These are phyloP conservation scores for Chloromonas sp. DNA, from an alignment of 163 green algal species.

Conservation along the genomic window DNA sequence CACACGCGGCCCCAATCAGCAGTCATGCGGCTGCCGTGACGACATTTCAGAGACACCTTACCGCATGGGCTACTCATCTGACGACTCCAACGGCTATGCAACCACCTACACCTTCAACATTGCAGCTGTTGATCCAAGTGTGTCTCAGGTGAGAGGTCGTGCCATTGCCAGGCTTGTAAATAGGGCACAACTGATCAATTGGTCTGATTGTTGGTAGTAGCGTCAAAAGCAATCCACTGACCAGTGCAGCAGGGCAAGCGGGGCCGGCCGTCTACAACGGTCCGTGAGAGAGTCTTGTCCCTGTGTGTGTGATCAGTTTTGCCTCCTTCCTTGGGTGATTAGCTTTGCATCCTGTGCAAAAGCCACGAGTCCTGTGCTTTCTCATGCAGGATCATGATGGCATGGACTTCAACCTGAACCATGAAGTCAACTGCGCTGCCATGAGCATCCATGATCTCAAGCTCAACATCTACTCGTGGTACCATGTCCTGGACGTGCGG, in stretches of 20 bases:
- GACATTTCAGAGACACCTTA: conserved; percentile 25
- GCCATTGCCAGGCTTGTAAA: no score
- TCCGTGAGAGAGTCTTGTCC: no score
- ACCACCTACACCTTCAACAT: conserved; percentile 23
- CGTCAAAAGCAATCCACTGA: no score
- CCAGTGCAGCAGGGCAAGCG: no score
- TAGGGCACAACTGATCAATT: no score
- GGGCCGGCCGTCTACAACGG: no score
- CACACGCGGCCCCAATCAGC: not conserved
- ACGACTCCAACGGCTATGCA: not conserved
- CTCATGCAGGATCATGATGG: conserved; percentile 15
- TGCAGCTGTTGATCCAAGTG: conserved; percentile 10
- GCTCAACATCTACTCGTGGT: conserved; percentile 10
- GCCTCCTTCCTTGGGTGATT: no score
- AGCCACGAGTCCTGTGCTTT: no score
- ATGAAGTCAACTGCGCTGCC: conserved; percentile 19
- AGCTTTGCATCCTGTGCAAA: no score
- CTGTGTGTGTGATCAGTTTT: no score
- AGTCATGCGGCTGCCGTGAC: conserved; percentile 30
- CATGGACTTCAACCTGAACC: conserved; percentile 10
- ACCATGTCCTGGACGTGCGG: conserved; percentile 15
- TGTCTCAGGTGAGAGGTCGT: not conserved
- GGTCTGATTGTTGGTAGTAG: no score
- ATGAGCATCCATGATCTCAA: conserved; percentile 29
- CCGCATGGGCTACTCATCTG: conserved; percentile 24